These are phyloP conservation scores for Niveomyces coronatus DNA, from an alignment of 2,329 filamentous ascomycete species.

Conservation along the genomic window DNA sequence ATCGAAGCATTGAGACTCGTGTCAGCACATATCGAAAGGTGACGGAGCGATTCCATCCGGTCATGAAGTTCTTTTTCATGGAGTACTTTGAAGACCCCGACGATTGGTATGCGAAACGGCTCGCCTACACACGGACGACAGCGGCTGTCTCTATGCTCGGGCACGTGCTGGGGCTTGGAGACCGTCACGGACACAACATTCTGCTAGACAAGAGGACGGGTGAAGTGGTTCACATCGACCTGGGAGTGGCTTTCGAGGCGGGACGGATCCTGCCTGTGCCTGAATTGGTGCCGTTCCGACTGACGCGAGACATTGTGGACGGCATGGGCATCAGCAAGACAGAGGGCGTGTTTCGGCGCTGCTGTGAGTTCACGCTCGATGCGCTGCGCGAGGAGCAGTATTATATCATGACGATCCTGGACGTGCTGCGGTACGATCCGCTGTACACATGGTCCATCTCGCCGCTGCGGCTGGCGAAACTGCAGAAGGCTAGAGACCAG, in stretches of 20 bases:
- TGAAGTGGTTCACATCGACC: slow-evolving; percentile 92
- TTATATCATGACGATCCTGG: slow-evolving; percentile 96
- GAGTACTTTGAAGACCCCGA: slow-evolving; percentile 89
- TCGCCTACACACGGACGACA: slow-evolving; percentile 87
- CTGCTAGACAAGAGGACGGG: slow-evolving; percentile 81
- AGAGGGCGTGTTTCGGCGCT: slow-evolving; percentile 93
- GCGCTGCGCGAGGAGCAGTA: slow-evolving; percentile 91
- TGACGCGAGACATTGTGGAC: slow-evolving; percentile 91
- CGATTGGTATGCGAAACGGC: slow-evolving; percentile 83
- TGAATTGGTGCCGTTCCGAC: slow-evolving; percentile 87
- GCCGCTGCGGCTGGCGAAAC: slow-evolving; percentile 51
- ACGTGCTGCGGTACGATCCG: slow-evolving; percentile 96
- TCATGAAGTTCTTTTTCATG: slow-evolving; percentile 95
- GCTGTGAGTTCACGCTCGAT: slow-evolving; percentile 94
- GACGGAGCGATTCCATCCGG: slow-evolving; percentile 74
- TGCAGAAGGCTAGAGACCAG: slow-evolving; percentile 51
- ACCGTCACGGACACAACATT: slow-evolving; percentile 95
- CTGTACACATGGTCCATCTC: slow-evolving; percentile 93
- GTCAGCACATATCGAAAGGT: slow-evolving; percentile 69
- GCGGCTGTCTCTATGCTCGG: slow-evolving; percentile 93
- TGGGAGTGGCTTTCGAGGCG: slow-evolving; percentile 94
- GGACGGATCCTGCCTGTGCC: slow-evolving; percentile 91
- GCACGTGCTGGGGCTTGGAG: slow-evolving; percentile 83
- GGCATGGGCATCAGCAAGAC: slow-evolving; percentile 94
- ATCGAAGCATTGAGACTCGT: slow-evolving; percentile 57